Conservation (phyloP, 345 rosid genomes). For the Chamaenerion angustifolium region DNA sequence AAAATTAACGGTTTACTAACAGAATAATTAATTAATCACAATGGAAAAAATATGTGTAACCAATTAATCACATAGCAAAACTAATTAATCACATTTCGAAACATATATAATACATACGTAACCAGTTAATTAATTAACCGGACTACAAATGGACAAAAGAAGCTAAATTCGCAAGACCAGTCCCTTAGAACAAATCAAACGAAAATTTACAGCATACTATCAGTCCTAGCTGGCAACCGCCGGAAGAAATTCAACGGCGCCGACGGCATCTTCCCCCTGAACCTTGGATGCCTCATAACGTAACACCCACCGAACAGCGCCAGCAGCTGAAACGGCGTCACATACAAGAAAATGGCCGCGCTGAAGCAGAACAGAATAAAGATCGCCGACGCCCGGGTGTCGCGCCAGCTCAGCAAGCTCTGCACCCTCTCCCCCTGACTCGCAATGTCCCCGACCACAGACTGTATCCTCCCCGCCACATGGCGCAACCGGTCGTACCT, state of each 20-base stretch:
- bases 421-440: conserved; percentile 84
- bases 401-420: conserved; percentile 80
- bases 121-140: too few relatives aligned
- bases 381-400: conserved; percentile 72
- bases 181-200: not conserved
- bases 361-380: conserved; percentile 54
- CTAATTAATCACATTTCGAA: too few relatives aligned
- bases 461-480: conserved; percentile 72
- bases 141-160: not conserved
- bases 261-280: conserved; percentile 61
- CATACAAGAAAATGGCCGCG: conserved; percentile 52
- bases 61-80: too few relatives aligned
- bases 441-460: conserved; percentile 86
- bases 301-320: conserved; percentile 45
- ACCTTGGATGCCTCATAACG: conserved; percentile 76
- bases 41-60: too few relatives aligned
- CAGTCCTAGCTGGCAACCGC: conserved; percentile 72
- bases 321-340: conserved; percentile 64
- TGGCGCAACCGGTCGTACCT: conserved; percentile 78
- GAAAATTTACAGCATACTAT: conserved; percentile 52
- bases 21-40: too few relatives aligned
- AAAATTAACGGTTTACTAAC: too few relatives aligned
- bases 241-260: conserved; percentile 64
- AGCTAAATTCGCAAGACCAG: not conserved
- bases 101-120: too few relatives aligned